Percentiles rank a stretch among this genome's conserved stretches.
Evolutionary conservation across 495 filamentous ascomycete species (phyloP).

Genomic region (Wilcoxina mikolae): DNA sequence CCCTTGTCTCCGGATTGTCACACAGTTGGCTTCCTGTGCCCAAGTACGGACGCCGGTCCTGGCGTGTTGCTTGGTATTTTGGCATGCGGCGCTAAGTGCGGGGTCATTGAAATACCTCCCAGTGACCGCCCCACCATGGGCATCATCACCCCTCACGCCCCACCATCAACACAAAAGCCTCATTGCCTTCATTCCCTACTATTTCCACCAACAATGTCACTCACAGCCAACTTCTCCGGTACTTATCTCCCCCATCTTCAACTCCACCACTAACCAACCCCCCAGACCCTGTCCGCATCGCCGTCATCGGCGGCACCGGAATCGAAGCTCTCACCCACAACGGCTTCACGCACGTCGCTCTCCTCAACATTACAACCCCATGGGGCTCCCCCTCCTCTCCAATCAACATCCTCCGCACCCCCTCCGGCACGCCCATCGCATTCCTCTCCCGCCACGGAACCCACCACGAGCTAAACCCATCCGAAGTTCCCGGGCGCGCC

Average conservation of each 20-base stretch:
- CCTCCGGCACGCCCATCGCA: constrained; percentile 60
- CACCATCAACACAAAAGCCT: background rate
- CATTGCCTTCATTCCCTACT: background rate
- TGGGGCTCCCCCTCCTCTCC: constrained; percentile 87
- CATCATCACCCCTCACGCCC: too few species aligned
- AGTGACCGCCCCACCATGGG: too few species aligned
- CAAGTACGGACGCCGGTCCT: too few species aligned
- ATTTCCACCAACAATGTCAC: background rate
- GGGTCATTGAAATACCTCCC: too few species aligned
- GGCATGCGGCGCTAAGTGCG: too few species aligned
- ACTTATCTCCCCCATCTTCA: background rate
- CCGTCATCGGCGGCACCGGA: constrained; percentile 93
- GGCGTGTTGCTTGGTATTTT: too few species aligned
- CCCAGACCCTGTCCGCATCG: constrained; percentile 61
- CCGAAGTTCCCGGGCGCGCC: constrained; percentile 79
- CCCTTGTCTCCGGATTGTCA: too few species aligned
- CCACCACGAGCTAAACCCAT: constrained; percentile 78
- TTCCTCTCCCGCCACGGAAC: constrained; percentile 86
- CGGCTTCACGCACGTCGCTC: constrained; percentile 69
- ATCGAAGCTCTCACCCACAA: constrained; percentile 50
- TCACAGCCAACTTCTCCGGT: background rate
- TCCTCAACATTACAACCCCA: constrained; percentile 57
- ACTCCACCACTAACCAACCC: background rate
- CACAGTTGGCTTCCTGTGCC: too few species aligned
- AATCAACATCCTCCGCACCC: constrained; percentile 75